Evolutionary conservation across 352 stramenopile species (phyloP).

Genomic region (Phytophthora sp.): DNA sequence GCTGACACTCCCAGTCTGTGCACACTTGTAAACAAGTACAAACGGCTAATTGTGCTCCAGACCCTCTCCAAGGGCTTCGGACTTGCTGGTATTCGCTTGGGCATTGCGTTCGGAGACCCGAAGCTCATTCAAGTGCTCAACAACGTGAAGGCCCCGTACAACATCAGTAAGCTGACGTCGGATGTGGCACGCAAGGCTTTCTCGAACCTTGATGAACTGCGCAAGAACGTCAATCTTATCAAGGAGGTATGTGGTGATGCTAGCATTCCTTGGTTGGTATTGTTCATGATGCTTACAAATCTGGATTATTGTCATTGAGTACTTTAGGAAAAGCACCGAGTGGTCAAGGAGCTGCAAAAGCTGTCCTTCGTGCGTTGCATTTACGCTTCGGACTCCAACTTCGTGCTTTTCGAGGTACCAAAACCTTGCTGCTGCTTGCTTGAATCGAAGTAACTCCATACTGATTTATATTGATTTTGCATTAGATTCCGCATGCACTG

Average conservation of each 20-base stretch:
- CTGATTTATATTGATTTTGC: slow-evolving; percentile 5
- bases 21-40: slow-evolving; percentile 92
- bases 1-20: slow-evolving; percentile 73
- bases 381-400: slow-evolving; percentile 97
- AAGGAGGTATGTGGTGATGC: slow-evolving; percentile 46
- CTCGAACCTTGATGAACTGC: slow-evolving; percentile 56
- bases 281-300: background rate
- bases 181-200: slow-evolving; percentile 82
- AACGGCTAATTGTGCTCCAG: slow-evolving; percentile 96
- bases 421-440: too few relatives aligned
- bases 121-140: slow-evolving; percentile 98
- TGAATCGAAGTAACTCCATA: background rate
- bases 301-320: slow-evolving; percentile 27
- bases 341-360: slow-evolving; percentile 84
- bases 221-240: slow-evolving; percentile 70
- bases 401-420: slow-evolving; percentile 95
- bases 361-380: slow-evolving; percentile 94
- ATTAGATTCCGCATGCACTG: slow-evolving; percentile 86
- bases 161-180: slow-evolving; percentile 97
- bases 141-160: slow-evolving; percentile 99
- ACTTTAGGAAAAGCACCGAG: slow-evolving; percentile 75
- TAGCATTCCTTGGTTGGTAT: background rate
- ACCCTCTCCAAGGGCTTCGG: slow-evolving; percentile 99
- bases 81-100: slow-evolving; percentile 95
- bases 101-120: slow-evolving; percentile 91